Conservation (phyloP, 139 green algal genomes). For the Coelastrella sp. region DNA sequence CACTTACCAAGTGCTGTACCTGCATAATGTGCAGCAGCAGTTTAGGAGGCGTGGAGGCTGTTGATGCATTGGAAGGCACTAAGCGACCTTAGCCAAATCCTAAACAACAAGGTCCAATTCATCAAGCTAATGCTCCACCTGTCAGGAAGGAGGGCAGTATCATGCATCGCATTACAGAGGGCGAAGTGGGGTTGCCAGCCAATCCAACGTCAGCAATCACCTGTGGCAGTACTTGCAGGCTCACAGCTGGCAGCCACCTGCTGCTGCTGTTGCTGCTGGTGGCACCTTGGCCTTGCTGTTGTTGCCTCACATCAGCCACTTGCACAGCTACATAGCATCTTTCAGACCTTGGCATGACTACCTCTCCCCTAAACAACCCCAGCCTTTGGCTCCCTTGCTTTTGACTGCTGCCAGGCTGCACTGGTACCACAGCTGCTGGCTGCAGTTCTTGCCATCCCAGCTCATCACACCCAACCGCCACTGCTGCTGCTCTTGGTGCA, state of each 20-base stretch:
- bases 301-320: not conserved
- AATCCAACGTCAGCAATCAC: not conserved
- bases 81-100: no score
- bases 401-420: not conserved
- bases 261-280: not conserved
- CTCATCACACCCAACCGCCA: constrained; percentile 36
- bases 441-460: constrained; percentile 10
- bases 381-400: not conserved
- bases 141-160: no score
- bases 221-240: constrained; percentile 1
- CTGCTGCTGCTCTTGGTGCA: constrained; percentile 42
- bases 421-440: not conserved
- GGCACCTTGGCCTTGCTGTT: not conserved
- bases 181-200: not conserved
- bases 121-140: no score
- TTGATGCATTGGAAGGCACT: no score
- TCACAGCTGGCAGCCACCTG: not conserved
- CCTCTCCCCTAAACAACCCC: not conserved
- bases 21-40: not conserved
- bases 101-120: no score
- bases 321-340: constrained; percentile 22
- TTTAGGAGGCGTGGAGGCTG: no score
- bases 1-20: constrained; percentile 1
- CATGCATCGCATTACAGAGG: no score
- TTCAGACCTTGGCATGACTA: not conserved